A percentile compares a stretch with the other conserved stretches of the same genome.
Evolutionary conservation across 805 yeast species (phyloP).

Genomic region (Ogataea allantospora): DNA sequence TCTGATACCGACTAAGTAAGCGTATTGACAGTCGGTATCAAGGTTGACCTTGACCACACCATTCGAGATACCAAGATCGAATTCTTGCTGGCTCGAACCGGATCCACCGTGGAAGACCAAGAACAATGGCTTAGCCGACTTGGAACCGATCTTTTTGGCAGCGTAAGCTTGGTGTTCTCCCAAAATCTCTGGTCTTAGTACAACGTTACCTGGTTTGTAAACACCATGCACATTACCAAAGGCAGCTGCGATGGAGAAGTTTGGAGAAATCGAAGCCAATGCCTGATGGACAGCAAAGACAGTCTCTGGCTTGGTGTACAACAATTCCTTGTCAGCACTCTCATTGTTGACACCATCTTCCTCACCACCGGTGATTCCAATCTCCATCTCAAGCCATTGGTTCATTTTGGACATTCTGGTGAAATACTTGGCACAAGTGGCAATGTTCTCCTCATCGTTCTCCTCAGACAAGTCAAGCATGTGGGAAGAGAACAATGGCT

Average conservation of each 20-base stretch:
- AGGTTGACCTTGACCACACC: conserved; percentile 99
- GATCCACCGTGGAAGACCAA: conserved; percentile 99
- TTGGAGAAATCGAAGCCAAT: conserved; percentile 85
- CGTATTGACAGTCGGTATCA: conserved; percentile 99
- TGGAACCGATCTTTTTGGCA: conserved; percentile 56
- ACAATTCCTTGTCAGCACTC: conserved; percentile 77
- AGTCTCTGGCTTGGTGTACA: conserved; percentile 95
- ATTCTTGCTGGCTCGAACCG: conserved; percentile 91
- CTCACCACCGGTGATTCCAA: conserved; percentile 99
- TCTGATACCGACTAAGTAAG: conserved; percentile 95
- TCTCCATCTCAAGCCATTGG: conserved; percentile 99
- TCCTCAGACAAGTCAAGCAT: conserved; percentile 98
- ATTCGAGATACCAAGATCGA: conserved; percentile 81
- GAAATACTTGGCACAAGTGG: conserved; percentile 91
- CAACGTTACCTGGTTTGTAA: conserved; percentile 98
- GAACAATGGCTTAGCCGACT: conserved; percentile 70
- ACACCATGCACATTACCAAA: conserved; percentile 99
- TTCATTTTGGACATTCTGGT: conserved; percentile 87
- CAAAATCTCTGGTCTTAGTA: conserved; percentile 85
- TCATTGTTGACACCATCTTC: conserved; percentile 99
- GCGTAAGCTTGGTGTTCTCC: conserved; percentile 96
- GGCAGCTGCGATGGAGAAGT: conserved; percentile 99
- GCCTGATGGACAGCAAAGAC: conserved; percentile 91
- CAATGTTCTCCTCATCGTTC: conserved; percentile 92
- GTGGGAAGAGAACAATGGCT: conserved; percentile 97